A percentile compares a stretch with the other conserved stretches of the same genome.
Evolutionary conservation across 1,284 basidiomycete genomes (phyloP).

Genomic region (Pholiota adiposa): DNA sequence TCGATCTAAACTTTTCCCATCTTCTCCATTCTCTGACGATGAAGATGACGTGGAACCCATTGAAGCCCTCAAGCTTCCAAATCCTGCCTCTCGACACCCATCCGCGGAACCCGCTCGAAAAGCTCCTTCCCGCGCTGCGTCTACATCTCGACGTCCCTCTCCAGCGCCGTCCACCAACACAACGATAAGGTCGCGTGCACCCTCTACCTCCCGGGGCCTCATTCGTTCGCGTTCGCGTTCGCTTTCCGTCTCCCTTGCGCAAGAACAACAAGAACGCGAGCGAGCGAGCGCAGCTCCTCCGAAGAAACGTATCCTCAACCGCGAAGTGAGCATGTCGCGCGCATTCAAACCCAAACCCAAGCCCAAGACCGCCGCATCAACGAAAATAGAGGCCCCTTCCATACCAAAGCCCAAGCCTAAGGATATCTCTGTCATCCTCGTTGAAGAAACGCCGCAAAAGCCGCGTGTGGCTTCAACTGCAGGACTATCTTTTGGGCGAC

Average conservation of each 20-base stretch:
- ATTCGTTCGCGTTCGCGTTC: slow-evolving; percentile 61
- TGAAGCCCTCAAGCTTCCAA: too few relatives aligned
- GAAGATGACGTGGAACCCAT: slow-evolving; percentile 15
- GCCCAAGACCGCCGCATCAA: slow-evolving; percentile 9
- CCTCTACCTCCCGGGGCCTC: slow-evolving; percentile 15
- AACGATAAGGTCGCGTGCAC: slow-evolving; percentile 17
- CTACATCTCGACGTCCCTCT: too few relatives aligned
- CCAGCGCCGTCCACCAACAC: slow-evolving; percentile 25
- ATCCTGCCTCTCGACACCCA: too few relatives aligned
- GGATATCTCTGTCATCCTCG: slow-evolving; percentile 58
- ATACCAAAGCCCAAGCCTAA: slow-evolving; percentile 17
- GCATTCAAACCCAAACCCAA: slow-evolving; percentile 56
- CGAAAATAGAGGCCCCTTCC: slow-evolving; percentile 7
- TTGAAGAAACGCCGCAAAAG: slow-evolving; percentile 64
- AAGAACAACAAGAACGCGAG: slow-evolving; percentile 51
- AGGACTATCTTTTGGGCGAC: slow-evolving; percentile 8
- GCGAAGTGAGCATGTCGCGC: slow-evolving; percentile 76
- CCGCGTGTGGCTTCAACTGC: slow-evolving; percentile 18
- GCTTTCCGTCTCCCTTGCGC: slow-evolving; percentile 63
- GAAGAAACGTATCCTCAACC: slow-evolving; percentile 54
- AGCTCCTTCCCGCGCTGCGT: too few relatives aligned
- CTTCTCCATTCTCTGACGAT: slow-evolving; percentile 57
- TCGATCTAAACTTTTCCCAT: slow-evolving; percentile 68
- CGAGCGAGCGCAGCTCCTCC: slow-evolving; percentile 41
- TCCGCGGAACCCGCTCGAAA: too few relatives aligned